Conservation (phyloP, 2,329 filamentous ascomycete genomes). For the Monosporascus sp. region DNA sequence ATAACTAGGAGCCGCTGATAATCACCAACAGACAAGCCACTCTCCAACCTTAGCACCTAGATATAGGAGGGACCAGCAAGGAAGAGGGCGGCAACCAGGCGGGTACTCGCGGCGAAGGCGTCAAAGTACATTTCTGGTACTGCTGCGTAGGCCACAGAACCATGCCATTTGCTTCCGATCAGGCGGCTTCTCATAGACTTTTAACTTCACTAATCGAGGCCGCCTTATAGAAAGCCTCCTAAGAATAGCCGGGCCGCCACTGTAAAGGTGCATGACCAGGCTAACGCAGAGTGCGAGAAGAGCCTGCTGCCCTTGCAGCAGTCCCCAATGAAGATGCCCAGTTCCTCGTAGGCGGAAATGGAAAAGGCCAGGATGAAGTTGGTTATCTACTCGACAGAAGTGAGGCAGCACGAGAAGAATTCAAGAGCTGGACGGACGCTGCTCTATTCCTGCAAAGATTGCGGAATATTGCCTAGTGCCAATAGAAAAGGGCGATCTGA, state of each 20-base stretch:
- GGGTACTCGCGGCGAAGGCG: slow-evolving; percentile 25
- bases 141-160: slow-evolving; percentile 22
- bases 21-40: slow-evolving; percentile 23
- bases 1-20: slow-evolving; percentile 21
- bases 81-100: slow-evolving; percentile 12
- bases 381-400: slow-evolving; percentile 1
- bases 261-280: slow-evolving; percentile 1
- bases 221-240: slow-evolving; percentile 12
- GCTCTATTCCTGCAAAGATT: slow-evolving; percentile 15
- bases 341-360: slow-evolving; percentile 17
- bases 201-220: slow-evolving; percentile 22
- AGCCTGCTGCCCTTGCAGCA: slow-evolving; percentile 9
- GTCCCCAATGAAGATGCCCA: slow-evolving; percentile 11
- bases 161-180: slow-evolving; percentile 21
- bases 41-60: slow-evolving; percentile 25
- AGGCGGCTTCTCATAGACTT: slow-evolving; percentile 23
- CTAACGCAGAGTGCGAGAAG: not conserved
- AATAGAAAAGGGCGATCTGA: slow-evolving; percentile 13
- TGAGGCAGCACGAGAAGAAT: slow-evolving; percentile 6
- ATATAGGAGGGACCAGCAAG: slow-evolving; percentile 25
- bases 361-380: slow-evolving; percentile 6
- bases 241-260: slow-evolving; percentile 7
- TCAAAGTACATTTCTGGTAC: slow-evolving; percentile 26
- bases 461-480: slow-evolving; percentile 1
- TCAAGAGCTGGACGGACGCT: slow-evolving; percentile 14